A percentile compares a stretch with the other conserved stretches of the same genome.
These are phyloP conservation scores for Colletotrichum lentis DNA, from an alignment of 2,329 filamentous ascomycete species.

Conservation along the genomic window DNA sequence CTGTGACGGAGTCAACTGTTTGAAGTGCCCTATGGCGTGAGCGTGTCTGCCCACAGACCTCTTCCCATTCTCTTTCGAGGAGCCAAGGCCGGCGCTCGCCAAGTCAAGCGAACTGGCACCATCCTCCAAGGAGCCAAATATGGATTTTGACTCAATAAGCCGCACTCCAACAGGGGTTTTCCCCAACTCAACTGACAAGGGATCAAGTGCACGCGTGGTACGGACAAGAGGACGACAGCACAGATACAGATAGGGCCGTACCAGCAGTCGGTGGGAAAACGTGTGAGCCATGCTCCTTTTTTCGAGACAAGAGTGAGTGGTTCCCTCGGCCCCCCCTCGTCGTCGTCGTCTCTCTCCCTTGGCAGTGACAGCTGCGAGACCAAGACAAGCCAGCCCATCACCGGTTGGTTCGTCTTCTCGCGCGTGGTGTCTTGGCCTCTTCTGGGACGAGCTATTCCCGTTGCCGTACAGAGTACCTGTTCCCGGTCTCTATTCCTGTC, in stretches of 20 bases:
- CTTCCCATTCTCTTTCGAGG: slow-evolving; percentile 7
- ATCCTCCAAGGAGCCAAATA: slow-evolving; percentile 8
- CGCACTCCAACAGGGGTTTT: slow-evolving; percentile 4
- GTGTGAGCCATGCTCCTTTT: slow-evolving; percentile 29
- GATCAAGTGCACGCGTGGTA: not conserved
- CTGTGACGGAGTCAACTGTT: slow-evolving; percentile 32
- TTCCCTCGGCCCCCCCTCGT: slow-evolving; percentile 19
- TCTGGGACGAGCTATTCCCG: slow-evolving; percentile 20
- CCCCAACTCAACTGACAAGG: not conserved
- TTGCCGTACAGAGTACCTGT: not conserved
- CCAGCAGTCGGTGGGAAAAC: slow-evolving; percentile 8
- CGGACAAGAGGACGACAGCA: too few species aligned
- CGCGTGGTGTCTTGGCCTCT: not conserved
- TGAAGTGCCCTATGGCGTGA: slow-evolving; percentile 25
- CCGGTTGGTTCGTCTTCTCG: slow-evolving; percentile 26
- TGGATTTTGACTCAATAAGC: slow-evolving; percentile 29
- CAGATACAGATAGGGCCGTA: too few species aligned
- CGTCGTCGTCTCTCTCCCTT: slow-evolving; percentile 24
- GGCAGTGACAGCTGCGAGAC: slow-evolving; percentile 30
- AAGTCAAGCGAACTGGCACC: slow-evolving; percentile 16
- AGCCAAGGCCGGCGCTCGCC: slow-evolving; percentile 27
- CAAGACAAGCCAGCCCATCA: not conserved
- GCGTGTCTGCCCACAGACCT: slow-evolving; percentile 23
- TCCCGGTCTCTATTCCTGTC: slow-evolving; percentile 23
- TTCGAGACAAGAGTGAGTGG: slow-evolving; percentile 29